Conservation (phyloP, 2,329 filamentous ascomycete species). For the Ceratocystis alfenasii region DNA sequence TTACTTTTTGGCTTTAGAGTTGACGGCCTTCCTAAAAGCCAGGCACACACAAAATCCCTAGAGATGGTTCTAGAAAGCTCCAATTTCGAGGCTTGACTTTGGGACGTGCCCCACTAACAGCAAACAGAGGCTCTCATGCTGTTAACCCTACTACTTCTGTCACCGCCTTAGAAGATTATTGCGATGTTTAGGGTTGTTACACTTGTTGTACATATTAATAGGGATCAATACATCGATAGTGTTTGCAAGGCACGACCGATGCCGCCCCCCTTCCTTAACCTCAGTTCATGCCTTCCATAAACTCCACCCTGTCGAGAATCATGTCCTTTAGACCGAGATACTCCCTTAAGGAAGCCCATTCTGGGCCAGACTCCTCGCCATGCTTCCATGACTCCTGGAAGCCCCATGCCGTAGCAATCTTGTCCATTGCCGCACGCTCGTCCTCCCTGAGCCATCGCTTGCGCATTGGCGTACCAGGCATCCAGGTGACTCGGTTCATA, state of each 20-base stretch:
- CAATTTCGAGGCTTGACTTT: slow-evolving; percentile 4
- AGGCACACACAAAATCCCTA: slow-evolving; percentile 3
- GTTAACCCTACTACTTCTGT: background rate
- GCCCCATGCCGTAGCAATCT: slow-evolving; percentile 78
- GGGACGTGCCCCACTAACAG: slow-evolving; percentile 1
- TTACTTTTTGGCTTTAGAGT: background rate
- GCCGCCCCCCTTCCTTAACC: background rate
- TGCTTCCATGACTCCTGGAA: slow-evolving; percentile 69
- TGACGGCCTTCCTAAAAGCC: background rate
- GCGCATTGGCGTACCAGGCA: slow-evolving; percentile 64
- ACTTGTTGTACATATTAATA: background rate
- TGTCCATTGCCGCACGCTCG: slow-evolving; percentile 76
- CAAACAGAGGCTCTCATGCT: slow-evolving; percentile 2
- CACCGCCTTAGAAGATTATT: background rate
- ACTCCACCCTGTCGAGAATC: slow-evolving; percentile 76
- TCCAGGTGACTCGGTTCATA: slow-evolving; percentile 88
- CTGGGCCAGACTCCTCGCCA: slow-evolving; percentile 81
- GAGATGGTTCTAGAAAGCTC: slow-evolving; percentile 20
- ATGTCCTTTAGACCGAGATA: slow-evolving; percentile 74
- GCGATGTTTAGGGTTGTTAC: background rate
- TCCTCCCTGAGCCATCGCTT: slow-evolving; percentile 82
- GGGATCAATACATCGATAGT: background rate
- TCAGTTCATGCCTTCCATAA: slow-evolving; percentile 77
- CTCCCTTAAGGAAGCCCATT: slow-evolving; percentile 78
- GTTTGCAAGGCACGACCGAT: background rate